Evolutionary conservation across 768 basidiomycete genomes (phyloP).

Genomic region (Crassisporium funariophilum): DNA sequence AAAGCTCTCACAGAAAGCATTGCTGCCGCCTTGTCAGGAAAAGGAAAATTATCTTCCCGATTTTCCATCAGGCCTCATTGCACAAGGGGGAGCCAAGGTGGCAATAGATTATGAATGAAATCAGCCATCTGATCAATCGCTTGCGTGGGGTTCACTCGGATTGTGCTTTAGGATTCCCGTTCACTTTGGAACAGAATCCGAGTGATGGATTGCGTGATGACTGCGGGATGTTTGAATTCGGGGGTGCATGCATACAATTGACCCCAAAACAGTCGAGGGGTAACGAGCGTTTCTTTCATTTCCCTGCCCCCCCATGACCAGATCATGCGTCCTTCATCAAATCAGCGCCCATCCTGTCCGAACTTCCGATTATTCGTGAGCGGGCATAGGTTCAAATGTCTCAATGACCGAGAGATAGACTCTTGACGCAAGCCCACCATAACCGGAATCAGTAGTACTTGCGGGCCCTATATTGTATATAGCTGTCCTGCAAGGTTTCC

Average conservation of each 20-base stretch:
- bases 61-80: constrained; percentile 25
- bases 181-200: constrained; percentile 2
- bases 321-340: constrained; percentile 17
- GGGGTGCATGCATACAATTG: constrained; percentile 15
- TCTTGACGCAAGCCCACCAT: no score
- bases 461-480: no score
- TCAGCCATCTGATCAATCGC: constrained; percentile 18
- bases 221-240: constrained; percentile 18
- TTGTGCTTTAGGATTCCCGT: constrained; percentile 8
- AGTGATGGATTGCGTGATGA: constrained; percentile 16
- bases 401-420: not conserved
- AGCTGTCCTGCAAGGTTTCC: constrained; percentile 3
- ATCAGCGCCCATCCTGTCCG: constrained; percentile 3
- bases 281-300: not conserved
- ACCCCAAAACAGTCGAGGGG: constrained; percentile 12
- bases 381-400: no score
- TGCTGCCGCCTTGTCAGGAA: constrained; percentile 12
- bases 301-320: constrained; percentile 19
- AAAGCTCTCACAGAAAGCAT: no score
- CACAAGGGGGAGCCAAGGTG: constrained; percentile 11
- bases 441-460: no score
- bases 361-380: not conserved
- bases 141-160: constrained; percentile 2
- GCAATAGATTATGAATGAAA: constrained; percentile 12
- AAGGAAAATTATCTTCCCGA: constrained; percentile 32